Evolutionary conservation across 805 yeast species (phyloP).

Genomic region (Pichia insulana): DNA sequence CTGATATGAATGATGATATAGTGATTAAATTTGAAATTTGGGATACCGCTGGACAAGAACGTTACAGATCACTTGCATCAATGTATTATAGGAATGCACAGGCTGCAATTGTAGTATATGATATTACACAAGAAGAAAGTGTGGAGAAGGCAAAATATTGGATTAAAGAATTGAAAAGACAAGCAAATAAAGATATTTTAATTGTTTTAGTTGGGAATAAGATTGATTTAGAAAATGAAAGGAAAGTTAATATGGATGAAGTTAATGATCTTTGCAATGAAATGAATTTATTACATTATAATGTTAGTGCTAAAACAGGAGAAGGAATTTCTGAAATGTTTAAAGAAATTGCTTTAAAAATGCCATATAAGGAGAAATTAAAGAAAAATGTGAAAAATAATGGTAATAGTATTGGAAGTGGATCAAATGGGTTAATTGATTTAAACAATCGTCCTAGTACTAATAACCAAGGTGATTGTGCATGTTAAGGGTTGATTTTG

Average conservation of each 20-base stretch:
- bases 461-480: conserved; percentile 25
- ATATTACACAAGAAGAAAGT: conserved; percentile 62
- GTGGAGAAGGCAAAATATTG: conserved; percentile 63
- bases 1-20: not conserved
- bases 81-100: conserved; percentile 79
- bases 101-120: conserved; percentile 73
- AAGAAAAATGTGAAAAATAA: conserved; percentile 8
- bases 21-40: conserved; percentile 58
- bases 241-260: conserved; percentile 36
- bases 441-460: conserved; percentile 25
- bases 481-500: conserved; percentile 15
- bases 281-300: conserved; percentile 39
- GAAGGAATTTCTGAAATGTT: conserved; percentile 40
- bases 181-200: conserved; percentile 64
- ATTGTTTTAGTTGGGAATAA: conserved; percentile 84
- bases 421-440: conserved; percentile 23
- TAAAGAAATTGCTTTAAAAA: conserved; percentile 40
- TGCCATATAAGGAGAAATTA: conserved; percentile 26
- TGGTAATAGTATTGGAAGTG: conserved; percentile 9
- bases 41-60: conserved; percentile 68
- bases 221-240: conserved; percentile 44
- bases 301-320: conserved; percentile 55
- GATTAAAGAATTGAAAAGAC: conserved; percentile 75
- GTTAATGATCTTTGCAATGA: conserved; percentile 46
- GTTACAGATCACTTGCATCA: conserved; percentile 70